These are phyloP conservation scores for Strobilomyces dryophilus DNA, from an alignment of 768 basidiomycete genomes.

Conservation along the genomic window DNA sequence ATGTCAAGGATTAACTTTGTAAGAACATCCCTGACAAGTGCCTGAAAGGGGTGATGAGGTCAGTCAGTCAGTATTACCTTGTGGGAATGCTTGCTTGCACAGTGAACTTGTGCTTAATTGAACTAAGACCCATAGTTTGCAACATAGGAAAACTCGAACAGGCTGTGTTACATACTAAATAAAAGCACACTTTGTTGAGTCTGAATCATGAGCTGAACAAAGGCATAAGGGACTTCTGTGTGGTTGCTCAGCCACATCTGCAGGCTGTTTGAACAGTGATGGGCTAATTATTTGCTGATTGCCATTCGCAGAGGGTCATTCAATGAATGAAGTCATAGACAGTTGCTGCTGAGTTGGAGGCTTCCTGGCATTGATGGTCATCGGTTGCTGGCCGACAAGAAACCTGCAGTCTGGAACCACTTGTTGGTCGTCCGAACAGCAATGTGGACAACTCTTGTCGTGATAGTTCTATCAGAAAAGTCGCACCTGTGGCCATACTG, in stretches of 20 bases:
- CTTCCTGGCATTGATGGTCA: no score
- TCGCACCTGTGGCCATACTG: no score
- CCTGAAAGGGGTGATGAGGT: no score
- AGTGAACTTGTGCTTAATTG: no score
- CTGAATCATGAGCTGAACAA: conserved; percentile 23
- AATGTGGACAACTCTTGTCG: background rate
- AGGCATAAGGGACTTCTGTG: conserved; percentile 14
- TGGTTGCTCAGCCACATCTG: conserved; percentile 17
- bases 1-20: no score
- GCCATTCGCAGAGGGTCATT: no score
- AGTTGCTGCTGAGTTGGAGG: conserved; percentile 16
- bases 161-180: conserved; percentile 22
- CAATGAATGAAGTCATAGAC: conserved; percentile 2
- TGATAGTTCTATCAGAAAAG: no score
- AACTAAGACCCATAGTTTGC: background rate
- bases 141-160: background rate
- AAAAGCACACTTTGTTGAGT: background rate
- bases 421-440: conserved; percentile 24
- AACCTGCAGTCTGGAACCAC: conserved; percentile 26
- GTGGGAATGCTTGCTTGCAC: no score
- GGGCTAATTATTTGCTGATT: conserved; percentile 19
- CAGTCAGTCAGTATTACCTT: no score
- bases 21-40: no score
- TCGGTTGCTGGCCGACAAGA: no score
- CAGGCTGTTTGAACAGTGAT: conserved; percentile 36